These are phyloP conservation scores for Plectosphaerella sp. DNA, from an alignment of 2,329 filamentous ascomycete genomes.

Conservation along the genomic window DNA sequence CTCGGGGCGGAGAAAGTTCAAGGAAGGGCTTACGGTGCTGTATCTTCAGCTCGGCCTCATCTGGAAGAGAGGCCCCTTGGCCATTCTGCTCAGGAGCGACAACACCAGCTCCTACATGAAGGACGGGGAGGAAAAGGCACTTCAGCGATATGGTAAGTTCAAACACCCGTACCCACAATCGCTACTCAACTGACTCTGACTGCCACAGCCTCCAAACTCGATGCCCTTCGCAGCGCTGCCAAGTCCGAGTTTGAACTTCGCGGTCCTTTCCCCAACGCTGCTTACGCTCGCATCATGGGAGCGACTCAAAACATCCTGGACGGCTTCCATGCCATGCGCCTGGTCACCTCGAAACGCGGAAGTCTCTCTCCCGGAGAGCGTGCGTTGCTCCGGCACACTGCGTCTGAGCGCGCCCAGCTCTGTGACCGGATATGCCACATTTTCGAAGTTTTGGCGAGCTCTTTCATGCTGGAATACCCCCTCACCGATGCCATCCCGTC, in stretches of 20 bases:
- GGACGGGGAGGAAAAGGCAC: slow-evolving; percentile 78
- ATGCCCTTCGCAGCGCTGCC: slow-evolving; percentile 68
- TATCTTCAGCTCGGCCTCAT: slow-evolving; percentile 94
- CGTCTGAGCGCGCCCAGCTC: slow-evolving; percentile 71
- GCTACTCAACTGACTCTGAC: neutral
- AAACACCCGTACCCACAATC: neutral
- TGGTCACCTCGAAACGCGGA: slow-evolving; percentile 79
- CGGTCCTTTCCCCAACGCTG: slow-evolving; percentile 75
- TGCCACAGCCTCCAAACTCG: slow-evolving; percentile 56
- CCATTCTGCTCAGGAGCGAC: slow-evolving; percentile 61
- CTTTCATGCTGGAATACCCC: slow-evolving; percentile 91
- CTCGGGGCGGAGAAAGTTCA: slow-evolving; percentile 80
- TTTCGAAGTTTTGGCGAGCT: slow-evolving; percentile 79
- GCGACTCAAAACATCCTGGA: slow-evolving; percentile 83
- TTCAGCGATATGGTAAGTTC: slow-evolving; percentile 66
- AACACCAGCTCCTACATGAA: slow-evolving; percentile 70
- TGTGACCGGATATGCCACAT: slow-evolving; percentile 90
- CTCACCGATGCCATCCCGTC: slow-evolving; percentile 84
- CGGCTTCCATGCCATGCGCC: slow-evolving; percentile 93
- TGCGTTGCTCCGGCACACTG: slow-evolving; percentile 74
- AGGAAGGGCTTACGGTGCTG: slow-evolving; percentile 82
- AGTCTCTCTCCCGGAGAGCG: slow-evolving; percentile 75
- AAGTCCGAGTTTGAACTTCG: slow-evolving; percentile 84
- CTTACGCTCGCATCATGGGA: slow-evolving; percentile 70
- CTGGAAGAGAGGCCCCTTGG: slow-evolving; percentile 90